These are phyloP conservation scores for Phytopythium vexans DNA, from an alignment of 352 stramenopile species.

Conservation along the genomic window DNA sequence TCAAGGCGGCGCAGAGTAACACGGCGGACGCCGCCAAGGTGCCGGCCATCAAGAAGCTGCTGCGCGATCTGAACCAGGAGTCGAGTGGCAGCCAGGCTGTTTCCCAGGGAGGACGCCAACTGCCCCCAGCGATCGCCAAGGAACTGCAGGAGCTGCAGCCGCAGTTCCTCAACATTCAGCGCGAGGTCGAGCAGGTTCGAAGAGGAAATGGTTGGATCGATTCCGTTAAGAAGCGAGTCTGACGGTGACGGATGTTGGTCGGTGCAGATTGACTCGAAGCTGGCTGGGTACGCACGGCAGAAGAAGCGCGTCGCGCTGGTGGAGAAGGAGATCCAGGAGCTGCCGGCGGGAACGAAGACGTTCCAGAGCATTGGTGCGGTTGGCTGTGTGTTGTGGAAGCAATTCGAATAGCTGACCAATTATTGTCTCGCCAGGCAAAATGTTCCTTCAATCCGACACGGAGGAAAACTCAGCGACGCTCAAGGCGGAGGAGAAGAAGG, in stretches of 20 bases:
- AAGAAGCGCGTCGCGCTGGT: conserved; percentile 78
- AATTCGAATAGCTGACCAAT: background rate
- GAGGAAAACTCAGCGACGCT: conserved; percentile 55
- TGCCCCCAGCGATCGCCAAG: conserved; percentile 64
- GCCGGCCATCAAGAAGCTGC: conserved; percentile 72
- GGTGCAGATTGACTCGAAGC: conserved; percentile 62
- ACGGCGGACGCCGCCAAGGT: conserved; percentile 47
- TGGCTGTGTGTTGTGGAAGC: background rate
- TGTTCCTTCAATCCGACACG: conserved; percentile 67
- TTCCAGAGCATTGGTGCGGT: conserved; percentile 63
- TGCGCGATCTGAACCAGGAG: conserved; percentile 66
- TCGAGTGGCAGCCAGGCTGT: conserved; percentile 13
- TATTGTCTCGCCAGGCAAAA: conserved; percentile 38
- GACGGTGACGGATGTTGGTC: background rate
- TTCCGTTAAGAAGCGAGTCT: no score
- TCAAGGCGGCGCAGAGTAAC: conserved; percentile 29
- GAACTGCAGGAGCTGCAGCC: conserved; percentile 81
- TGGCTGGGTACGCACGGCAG: conserved; percentile 50
- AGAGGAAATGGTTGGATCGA: background rate
- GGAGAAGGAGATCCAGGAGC: conserved; percentile 61
- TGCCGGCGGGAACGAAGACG: conserved; percentile 58
- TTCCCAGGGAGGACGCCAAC: conserved; percentile 24
- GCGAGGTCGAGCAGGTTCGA: conserved; percentile 57
- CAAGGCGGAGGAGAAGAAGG: conserved; percentile 49
- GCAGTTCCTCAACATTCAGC: conserved; percentile 74